Base-by-base conservation (phyloP, 2,329 filamentous ascomycete genomes). In the Acrodontium crateriforme region DNA sequence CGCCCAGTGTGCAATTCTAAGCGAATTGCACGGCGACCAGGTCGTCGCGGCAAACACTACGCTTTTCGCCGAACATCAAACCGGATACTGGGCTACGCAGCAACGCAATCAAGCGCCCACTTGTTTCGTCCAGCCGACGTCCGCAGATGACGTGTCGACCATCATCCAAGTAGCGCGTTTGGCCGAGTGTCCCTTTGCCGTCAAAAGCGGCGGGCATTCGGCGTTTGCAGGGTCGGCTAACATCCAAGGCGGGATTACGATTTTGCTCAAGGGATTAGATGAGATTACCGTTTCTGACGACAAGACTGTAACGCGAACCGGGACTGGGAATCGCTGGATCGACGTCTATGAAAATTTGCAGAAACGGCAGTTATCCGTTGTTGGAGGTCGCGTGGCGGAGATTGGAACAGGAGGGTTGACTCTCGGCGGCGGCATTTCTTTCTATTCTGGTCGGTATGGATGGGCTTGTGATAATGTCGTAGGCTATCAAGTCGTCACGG, bases 341-440 rank as follows among this genome's bases (percentile, higher is more conserved):
- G 25, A 35, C 15, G 30, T 34, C 3, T 36, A 36, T 25, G 10
- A 17, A n/a, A 24, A 24, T 13, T 22, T 33, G 18, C 16, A 32
- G 21, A 16, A 23, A 7, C 26, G 33, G 21, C 20, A 26, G 12
- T 16, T 29, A 6, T 12, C 11, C n/a, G 39, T 43, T 8, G 29
- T 35, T 7, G 42, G 42, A 10, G 41, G 38, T 11, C 31, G 40
- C 11, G 28, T 33, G 15, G 35, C 35, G n/a, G 30, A 33, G 8
- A 42, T 48, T 10, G 46, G 45, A 12, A 39, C 46, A 16, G 41
- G 41, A 3, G 46, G 46, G 8, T 19, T 49, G 19, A 36, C 37
- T 11, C 30, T 46, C n/a, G 44, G 45, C 9, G 46, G 46, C 18
- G 46, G 46, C n/a, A 41, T 42, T 18, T 42, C 40, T 5, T 50